phyloP scores from a whole-genome alignment of 2,329 filamentous ascomycete genomes.

The Botrytis elliptica region DNA sequence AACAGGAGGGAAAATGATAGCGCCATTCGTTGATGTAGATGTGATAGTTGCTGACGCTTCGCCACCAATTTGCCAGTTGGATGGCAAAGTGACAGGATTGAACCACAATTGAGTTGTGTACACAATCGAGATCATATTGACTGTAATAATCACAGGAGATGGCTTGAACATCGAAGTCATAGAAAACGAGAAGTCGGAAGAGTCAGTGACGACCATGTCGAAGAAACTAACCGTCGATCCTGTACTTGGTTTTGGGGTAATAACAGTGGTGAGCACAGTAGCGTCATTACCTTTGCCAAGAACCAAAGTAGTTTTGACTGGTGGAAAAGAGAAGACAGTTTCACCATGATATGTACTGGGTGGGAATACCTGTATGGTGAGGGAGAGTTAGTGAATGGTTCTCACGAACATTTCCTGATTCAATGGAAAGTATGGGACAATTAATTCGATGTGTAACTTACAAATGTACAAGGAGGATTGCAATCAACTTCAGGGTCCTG shows the following conservation, averaged over 20 bases:
- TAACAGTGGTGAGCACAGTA: not conserved
- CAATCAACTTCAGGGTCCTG: not conserved
- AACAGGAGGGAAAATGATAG: not conserved
- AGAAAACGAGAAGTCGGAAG: not conserved
- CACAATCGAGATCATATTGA: constrained; percentile 4
- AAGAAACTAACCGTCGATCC: not conserved
- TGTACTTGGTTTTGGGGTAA: not conserved
- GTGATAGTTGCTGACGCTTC: not conserved
- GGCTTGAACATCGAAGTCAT: constrained; percentile 12
- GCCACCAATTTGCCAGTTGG: not conserved
- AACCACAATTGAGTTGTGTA: constrained; percentile 7
- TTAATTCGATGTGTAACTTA: not conserved
- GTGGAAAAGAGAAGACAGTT: not conserved
- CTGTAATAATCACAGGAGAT: not conserved
- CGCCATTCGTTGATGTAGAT: not conserved
- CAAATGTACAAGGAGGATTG: not conserved
- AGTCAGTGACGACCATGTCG: not conserved
- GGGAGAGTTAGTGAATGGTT: not conserved
- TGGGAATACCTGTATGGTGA: not conserved
- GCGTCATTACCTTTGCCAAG: not conserved
- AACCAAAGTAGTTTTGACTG: not conserved
- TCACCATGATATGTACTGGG: constrained; percentile 4
- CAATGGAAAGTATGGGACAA: not conserved
- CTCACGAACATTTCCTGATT: too few species aligned
- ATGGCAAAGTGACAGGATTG: not conserved